These are phyloP conservation scores for Solanum lignicaule DNA, from an alignment of 257 asterid genomes.

Conservation along the genomic window DNA sequence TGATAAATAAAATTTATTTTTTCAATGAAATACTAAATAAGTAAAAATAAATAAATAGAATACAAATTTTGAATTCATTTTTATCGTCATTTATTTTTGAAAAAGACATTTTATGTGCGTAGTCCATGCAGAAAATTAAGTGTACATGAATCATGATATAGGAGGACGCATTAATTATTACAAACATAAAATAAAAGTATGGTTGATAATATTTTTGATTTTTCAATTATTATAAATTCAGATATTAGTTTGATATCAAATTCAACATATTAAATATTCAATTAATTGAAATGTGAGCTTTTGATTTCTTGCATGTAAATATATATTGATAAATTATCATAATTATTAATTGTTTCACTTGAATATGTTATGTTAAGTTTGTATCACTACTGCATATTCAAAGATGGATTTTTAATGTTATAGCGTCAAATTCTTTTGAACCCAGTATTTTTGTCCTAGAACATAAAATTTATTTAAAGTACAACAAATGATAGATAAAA, in stretches of 20 bases:
- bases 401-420: neutral
- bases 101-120: neutral
- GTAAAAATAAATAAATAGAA: no score
- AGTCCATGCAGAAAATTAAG: neutral
- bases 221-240: neutral
- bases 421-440: neutral
- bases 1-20: neutral
- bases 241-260: neutral
- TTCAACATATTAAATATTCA: neutral
- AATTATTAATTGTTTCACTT: neutral
- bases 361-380: neutral
- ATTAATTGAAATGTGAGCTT: neutral
- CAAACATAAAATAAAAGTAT: neutral
- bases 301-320: neutral
- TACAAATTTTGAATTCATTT: neutral
- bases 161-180: neutral
- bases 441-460: rapidly evolving
- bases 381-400: neutral
- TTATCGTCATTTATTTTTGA: neutral
- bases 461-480: neutral
- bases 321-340: neutral
- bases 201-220: neutral
- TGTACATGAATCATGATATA: neutral
- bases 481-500: neutral
- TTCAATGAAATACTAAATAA: no score